Evolutionary conservation across 176 grass and related monocot genomes (phyloP).

Genomic region (Aegilops umbellulata): DNA sequence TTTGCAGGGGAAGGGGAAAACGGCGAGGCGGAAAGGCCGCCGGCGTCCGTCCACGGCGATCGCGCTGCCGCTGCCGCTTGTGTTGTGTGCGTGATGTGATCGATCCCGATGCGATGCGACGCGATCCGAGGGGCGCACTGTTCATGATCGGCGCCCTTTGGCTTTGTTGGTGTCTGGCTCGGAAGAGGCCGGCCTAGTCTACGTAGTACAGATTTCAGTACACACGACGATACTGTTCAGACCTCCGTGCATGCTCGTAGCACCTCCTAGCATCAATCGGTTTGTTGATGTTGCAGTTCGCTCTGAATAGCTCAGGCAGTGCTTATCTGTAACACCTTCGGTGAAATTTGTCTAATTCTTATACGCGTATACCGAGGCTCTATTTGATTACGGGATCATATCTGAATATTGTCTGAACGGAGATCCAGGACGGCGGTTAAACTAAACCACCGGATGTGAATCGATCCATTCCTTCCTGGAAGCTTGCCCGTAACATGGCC

Average conservation of each 20-base stretch:
- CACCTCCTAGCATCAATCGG: too few species aligned
- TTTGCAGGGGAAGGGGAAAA: not conserved
- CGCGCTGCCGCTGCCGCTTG: not conserved
- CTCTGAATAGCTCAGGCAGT: too few species aligned
- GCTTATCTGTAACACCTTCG: not conserved
- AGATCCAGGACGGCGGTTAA: constrained; percentile 13
- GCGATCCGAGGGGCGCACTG: constrained; percentile 12
- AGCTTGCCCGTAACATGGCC: not conserved
- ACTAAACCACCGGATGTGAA: not conserved
- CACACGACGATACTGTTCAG: too few species aligned
- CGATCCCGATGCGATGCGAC: constrained; percentile 39
- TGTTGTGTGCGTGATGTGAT: constrained; percentile 12
- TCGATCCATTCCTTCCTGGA: not conserved
- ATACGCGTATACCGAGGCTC: too few species aligned
- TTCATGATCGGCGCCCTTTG: not conserved
- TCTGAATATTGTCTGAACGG: not conserved
- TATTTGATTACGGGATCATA: not conserved
- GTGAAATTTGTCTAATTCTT: not conserved
- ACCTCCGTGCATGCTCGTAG: too few species aligned
- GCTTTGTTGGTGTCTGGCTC: constrained; percentile 34
- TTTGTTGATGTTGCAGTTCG: too few species aligned
- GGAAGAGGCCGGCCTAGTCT: constrained; percentile 22
- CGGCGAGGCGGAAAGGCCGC: constrained; percentile 14
- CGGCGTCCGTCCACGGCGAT: not conserved
- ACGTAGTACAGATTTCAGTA: not conserved